phyloP scores from a whole-genome alignment of 805 yeast genomes.

The Kuraishia ogatae region DNA sequence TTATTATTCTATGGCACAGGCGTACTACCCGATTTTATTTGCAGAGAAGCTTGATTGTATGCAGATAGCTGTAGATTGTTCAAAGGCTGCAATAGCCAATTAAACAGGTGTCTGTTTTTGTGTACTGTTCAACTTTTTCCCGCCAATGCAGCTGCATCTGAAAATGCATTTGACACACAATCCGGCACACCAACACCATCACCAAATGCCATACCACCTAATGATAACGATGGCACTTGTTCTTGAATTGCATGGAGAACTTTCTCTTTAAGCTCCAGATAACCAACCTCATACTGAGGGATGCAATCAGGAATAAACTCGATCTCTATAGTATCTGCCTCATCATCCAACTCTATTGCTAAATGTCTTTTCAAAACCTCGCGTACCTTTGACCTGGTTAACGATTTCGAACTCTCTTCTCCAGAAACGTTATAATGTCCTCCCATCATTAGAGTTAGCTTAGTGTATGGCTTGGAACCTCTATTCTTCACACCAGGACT shows the following conservation, averaged over 20 bases:
- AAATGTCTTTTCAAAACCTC: conserved; percentile 31
- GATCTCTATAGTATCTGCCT: conserved; percentile 21
- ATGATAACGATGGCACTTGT: conserved; percentile 34
- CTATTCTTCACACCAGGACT: not conserved
- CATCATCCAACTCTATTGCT: conserved; percentile 20
- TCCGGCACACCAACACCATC: conserved; percentile 88
- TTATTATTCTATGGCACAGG: too few relatives aligned
- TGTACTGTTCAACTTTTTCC: not conserved
- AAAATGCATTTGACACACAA: conserved; percentile 58
- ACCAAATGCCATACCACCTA: conserved; percentile 78
- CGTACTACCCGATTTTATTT: too few relatives aligned
- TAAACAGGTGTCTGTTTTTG: too few relatives aligned
- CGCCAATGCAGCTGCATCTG: conserved; percentile 32
- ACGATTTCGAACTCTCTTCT: conserved; percentile 1
- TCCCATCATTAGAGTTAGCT: conserved; percentile 85
- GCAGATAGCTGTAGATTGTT: too few relatives aligned
- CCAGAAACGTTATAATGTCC: conserved; percentile 41
- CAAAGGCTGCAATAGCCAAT: too few relatives aligned
- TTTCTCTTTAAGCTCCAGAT: conserved; percentile 31
- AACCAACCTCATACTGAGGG: conserved; percentile 77
- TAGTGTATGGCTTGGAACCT: conserved; percentile 35
- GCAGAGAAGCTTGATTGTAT: too few relatives aligned
- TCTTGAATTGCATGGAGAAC: conserved; percentile 24
- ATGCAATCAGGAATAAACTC: conserved; percentile 49
- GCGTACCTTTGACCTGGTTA: conserved; percentile 8